Evolutionary conservation across 2,329 filamentous ascomycete genomes (phyloP), one percentile per base, ranked within the genome.

Genomic region (Arthroderma uncinatum): DNA sequence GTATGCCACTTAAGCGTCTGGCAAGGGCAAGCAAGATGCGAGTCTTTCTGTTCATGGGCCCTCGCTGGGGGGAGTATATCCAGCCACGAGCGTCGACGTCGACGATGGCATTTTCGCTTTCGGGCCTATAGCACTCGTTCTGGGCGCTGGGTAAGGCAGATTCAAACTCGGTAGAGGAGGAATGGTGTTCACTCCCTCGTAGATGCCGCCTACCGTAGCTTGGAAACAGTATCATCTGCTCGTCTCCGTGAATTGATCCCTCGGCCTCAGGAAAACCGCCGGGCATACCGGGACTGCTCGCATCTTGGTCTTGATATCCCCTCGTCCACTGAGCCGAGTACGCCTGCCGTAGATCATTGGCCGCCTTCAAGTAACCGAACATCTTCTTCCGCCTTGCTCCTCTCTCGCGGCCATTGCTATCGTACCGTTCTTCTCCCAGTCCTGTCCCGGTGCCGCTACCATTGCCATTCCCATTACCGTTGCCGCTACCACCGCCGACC

Each of bases 21-120:
- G 92, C 92, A 23, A 97, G 77, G 0, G 91, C 89, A 56, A 98
- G 83, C 65, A 96, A 77, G 60, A 97, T 77, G 37, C 93, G 82
- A 66, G 96, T 94, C 66, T 89, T 89, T 63, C 91, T 81, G 25
- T 82, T 92, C 80, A 96, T 84, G 2, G 89, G 90, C 0, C 89
- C 90, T 62, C 79, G 80, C 65, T 92, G 88, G 16, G 92, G 92
- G 39, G 84, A 83, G 70, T 95, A 98, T 54, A 97, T 82, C 93
- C 94, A 98, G 12, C 93, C 93, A 63, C 92, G 81, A 23, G 98
- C 89, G 69, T 98, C 92, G 4, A 97, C 89, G 67, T 97, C 92
- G 0, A 96, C 87, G 2, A 96, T 77, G 0, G 91, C 89, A 68
- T 86, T 87, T 65, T 90, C 84, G 59, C 92, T 85, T 68, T 95